A percentile compares a stretch with the other conserved stretches of the same genome.
These are phyloP conservation scores for Leccinum subrobustum DNA, from an alignment of 1,284 basidiomycete genomes.

Conservation along the genomic window DNA sequence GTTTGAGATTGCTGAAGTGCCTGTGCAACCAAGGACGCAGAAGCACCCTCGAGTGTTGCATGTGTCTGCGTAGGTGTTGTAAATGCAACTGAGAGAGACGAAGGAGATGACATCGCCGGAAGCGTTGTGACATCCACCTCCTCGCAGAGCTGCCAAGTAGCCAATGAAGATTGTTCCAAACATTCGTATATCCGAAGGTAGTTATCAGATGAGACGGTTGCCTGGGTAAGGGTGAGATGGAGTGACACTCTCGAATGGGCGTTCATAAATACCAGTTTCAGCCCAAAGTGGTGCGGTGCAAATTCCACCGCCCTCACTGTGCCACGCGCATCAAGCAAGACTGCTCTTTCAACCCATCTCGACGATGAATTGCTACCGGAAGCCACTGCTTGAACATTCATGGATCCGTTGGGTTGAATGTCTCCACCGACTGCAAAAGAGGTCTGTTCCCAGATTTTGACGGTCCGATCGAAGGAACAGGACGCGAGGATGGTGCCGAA, in stretches of 20 bases:
- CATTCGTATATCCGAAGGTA: constrained; percentile 88
- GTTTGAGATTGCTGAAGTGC: constrained; percentile 58
- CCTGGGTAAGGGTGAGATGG: constrained; percentile 44
- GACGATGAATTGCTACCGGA: constrained; percentile 38
- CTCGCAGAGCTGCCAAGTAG: constrained; percentile 77
- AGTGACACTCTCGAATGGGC: background rate
- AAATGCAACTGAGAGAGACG: constrained; percentile 49
- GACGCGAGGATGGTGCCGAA: constrained; percentile 85
- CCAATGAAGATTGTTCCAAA: constrained; percentile 76
- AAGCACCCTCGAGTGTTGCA: constrained; percentile 52
- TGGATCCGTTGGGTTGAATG: constrained; percentile 31
- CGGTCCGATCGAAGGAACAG: constrained; percentile 83
- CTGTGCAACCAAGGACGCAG: constrained; percentile 58
- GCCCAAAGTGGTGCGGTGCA: constrained; percentile 79
- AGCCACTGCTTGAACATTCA: constrained; percentile 20
- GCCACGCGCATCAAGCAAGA: constrained; percentile 80
- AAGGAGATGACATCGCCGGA: constrained; percentile 45
- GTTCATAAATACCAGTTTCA: constrained; percentile 69
- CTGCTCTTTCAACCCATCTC: constrained; percentile 74
- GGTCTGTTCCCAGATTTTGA: constrained; percentile 86
- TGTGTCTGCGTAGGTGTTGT: constrained; percentile 69
- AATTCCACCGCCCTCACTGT: constrained; percentile 85
- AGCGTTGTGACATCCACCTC: constrained; percentile 74
- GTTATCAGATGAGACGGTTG: constrained; percentile 84
- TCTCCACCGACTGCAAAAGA: constrained; percentile 36